These are phyloP conservation scores for Phanerochaete carnosa DNA, from an alignment of 768 basidiomycete genomes.

Conservation along the genomic window DNA sequence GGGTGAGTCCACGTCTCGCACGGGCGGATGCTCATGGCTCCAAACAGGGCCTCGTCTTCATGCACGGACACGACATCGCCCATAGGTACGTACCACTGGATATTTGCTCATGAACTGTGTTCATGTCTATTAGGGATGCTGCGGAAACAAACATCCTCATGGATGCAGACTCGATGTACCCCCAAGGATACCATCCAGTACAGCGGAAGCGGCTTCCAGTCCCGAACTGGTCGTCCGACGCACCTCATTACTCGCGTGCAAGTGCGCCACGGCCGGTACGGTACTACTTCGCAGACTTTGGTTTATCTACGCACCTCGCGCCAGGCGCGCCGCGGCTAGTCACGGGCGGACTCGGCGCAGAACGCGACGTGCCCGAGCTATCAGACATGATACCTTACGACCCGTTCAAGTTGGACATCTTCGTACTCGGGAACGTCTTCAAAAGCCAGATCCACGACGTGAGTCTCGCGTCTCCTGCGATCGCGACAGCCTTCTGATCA, in stretches of 20 bases:
- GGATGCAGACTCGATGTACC: conserved; percentile 8
- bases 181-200: conserved; percentile 10
- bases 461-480: neutral
- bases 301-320: conserved; percentile 6
- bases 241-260: neutral
- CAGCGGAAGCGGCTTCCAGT: neutral
- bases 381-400: conserved; percentile 19
- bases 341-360: conserved; percentile 12
- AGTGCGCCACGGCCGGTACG: neutral
- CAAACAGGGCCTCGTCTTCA: conserved; percentile 19
- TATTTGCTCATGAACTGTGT: neutral
- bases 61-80: conserved; percentile 19
- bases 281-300: conserved; percentile 19
- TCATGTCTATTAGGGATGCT: neutral
- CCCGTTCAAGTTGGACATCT: conserved; percentile 29
- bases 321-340: conserved; percentile 2
- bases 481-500: neutral
- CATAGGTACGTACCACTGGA: conserved; percentile 11
- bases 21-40: too few species aligned
- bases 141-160: neutral
- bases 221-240: neutral
- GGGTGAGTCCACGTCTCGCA: neutral
- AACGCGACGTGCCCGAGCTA: conserved; percentile 23
- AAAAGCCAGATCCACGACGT: conserved; percentile 1
- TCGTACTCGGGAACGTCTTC: conserved; percentile 25